Percentiles rank a stretch among this genome's conserved stretches.
Evolutionary conservation across 768 basidiomycete genomes (phyloP).

Genomic region (Cystobasidium tubakii): DNA sequence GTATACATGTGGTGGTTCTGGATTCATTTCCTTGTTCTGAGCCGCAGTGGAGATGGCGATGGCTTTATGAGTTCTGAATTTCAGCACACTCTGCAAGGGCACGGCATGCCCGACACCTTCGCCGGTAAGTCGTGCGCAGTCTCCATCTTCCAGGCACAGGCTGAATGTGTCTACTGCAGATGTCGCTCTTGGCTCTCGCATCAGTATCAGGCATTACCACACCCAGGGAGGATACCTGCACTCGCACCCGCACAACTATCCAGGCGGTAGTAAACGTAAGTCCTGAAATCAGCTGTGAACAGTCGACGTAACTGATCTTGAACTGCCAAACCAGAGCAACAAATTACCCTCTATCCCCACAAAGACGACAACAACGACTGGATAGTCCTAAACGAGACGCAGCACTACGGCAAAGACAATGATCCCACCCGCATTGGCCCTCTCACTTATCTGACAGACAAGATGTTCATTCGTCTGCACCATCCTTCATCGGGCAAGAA

Average conservation of each 20-base stretch:
- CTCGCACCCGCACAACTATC: constrained; percentile 85
- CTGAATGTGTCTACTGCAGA: constrained; percentile 53
- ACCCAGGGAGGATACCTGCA: constrained; percentile 99
- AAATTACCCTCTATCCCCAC: constrained; percentile 97
- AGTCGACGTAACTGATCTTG: background rate
- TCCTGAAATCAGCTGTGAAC: background rate
- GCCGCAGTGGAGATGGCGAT: constrained; percentile 89
- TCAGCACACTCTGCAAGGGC: constrained; percentile 85
- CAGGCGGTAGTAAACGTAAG: constrained; percentile 81
- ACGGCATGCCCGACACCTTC: constrained; percentile 85
- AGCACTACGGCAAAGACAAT: constrained; percentile 36
- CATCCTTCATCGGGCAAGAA: constrained; percentile 75
- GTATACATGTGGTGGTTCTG: constrained; percentile 98
- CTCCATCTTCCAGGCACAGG: background rate
- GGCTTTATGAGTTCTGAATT: constrained; percentile 99
- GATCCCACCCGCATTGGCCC: constrained; percentile 49
- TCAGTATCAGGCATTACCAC: constrained; percentile 82
- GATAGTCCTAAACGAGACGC: constrained; percentile 72
- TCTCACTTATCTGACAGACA: constrained; percentile 61
- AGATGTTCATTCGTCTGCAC: constrained; percentile 68
- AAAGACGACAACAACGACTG: constrained; percentile 94
- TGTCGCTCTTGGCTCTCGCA: constrained; percentile 71
- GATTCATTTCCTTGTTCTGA: constrained; percentile 83
- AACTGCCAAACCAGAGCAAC: constrained; percentile 65
- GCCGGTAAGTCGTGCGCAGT: constrained; percentile 58